Evolutionary conservation across 2,329 filamentous ascomycete species (phyloP), one percentile per base, ranked within the genome.

Genomic region (Albifimbria verrucaria): DNA sequence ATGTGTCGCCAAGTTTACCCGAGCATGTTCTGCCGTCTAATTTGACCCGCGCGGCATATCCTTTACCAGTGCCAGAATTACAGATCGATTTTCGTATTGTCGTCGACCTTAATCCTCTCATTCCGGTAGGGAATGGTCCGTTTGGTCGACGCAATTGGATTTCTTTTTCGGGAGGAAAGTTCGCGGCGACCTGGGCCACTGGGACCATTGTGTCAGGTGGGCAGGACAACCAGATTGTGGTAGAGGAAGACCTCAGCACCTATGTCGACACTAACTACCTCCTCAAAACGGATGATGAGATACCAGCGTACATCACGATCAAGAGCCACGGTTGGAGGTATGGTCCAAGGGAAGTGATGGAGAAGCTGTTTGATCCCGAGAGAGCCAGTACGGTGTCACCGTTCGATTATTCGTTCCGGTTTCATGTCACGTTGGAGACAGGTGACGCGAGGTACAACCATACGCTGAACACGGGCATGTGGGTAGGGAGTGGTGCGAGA

Each of bases 91-190:
- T 44, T 20, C 42, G 42, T 20, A 44, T 44, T 10, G n/a, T 20
- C n/a, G 42, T 44, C 42, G 42, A 44, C n/a, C 42, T 44, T 11
- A 44, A 44, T 23, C 42, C 42, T 10, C 42, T 44, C 15, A 20
- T 44, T 9, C 22, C 15, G 4, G 42, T 44, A 12, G 42, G 42
- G 17, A 7, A 44, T 21, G 42, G 42, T 20, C 42, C 42, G 18
- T 44, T 44, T 44, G 42, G 42, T 23, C 42, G 22, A n/a, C 42
- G 42, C 18, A 44, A 44, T 20, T 44, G 42, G 42, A 44, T 44
- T 15, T 44, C 42, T 3, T 44, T 44, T 20, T n/a, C 42, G 3
- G 42, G 42, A 15, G 42, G 42, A 20, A 23, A 17, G 4, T 44
- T 44, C 20, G 42, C 42, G 3, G 42, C 42, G 18, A 44, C 42